phyloP scores from a whole-genome alignment of 2,329 filamentous ascomycete species.

The Leptographium flavum region DNA sequence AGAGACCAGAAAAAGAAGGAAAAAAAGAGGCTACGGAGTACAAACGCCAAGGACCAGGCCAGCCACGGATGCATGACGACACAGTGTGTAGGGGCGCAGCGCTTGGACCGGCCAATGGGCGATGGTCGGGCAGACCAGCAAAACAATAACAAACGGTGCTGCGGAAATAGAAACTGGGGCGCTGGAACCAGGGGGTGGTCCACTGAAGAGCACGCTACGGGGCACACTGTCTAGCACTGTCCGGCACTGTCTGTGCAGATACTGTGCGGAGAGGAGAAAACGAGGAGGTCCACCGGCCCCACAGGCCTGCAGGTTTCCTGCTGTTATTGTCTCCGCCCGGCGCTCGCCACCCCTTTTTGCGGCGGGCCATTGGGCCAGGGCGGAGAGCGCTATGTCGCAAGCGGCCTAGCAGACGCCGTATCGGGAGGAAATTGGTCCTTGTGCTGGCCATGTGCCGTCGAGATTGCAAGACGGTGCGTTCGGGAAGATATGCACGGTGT shows the following conservation, averaged over 20 bases:
- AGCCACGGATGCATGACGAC: not conserved
- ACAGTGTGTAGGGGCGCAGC: not conserved
- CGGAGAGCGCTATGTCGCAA: not conserved
- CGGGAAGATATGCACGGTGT: not conserved
- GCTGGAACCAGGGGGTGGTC: too few species aligned
- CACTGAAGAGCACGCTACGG: too few species aligned
- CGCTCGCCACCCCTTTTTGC: not conserved
- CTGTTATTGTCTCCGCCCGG: not conserved
- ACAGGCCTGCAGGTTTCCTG: not conserved
- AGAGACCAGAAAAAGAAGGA: too few species aligned
- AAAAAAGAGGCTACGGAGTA: not conserved
- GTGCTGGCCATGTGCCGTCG: not conserved
- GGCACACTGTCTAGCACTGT: too few species aligned
- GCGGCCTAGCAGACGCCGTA: not conserved
- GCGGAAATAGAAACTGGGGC: not conserved
- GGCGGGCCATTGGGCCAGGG: not conserved
- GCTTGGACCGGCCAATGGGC: not conserved
- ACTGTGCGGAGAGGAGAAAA: too few species aligned
- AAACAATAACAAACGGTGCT: not conserved
- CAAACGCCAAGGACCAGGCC: not conserved
- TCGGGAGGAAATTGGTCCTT: not conserved
- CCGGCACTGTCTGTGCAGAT: too few species aligned
- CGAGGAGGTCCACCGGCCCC: too few species aligned
- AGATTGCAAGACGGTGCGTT: not conserved
- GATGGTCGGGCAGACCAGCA: not conserved